These are phyloP conservation scores for Eucalyptus marginata DNA, from an alignment of 345 rosid species.

Conservation along the genomic window DNA sequence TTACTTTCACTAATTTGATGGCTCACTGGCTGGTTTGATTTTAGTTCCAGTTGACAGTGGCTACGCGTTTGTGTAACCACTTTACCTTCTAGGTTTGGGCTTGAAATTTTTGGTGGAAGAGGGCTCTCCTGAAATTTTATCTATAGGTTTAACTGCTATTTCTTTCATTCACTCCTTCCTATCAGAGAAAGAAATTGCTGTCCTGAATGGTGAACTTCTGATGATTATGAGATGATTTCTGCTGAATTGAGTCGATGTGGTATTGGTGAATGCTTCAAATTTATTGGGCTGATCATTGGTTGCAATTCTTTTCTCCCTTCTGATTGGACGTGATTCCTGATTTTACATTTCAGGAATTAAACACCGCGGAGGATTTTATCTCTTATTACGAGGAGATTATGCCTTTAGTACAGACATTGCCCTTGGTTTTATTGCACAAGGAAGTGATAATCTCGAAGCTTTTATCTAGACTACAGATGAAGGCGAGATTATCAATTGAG, in stretches of 20 bases:
- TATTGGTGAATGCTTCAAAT: background rate
- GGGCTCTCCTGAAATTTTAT: background rate
- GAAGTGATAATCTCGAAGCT: constrained; percentile 59
- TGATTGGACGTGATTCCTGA: background rate
- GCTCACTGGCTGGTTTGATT: background rate
- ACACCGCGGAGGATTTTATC: constrained; percentile 88
- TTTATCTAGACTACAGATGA: constrained; percentile 56
- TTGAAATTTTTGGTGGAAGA: background rate
- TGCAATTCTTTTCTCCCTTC: background rate
- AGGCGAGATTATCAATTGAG: constrained; percentile 83
- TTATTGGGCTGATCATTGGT: background rate
- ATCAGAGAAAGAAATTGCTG: background rate
- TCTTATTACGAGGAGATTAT: constrained; percentile 61
- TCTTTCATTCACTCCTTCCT: background rate
- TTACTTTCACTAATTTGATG: background rate
- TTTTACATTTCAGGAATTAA: constrained; percentile 41
- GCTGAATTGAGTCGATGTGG: background rate
- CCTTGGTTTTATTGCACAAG: constrained; percentile 51
- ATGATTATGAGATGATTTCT: background rate
- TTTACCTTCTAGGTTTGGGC: background rate
- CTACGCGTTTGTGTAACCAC: background rate
- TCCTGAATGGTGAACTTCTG: background rate
- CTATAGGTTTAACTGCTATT: background rate
- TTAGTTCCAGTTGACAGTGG: background rate
- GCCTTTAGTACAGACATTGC: constrained; percentile 63